These are phyloP conservation scores for Flaveria bidentis DNA, from an alignment of 129 eudicot genomes.

Conservation along the genomic window DNA sequence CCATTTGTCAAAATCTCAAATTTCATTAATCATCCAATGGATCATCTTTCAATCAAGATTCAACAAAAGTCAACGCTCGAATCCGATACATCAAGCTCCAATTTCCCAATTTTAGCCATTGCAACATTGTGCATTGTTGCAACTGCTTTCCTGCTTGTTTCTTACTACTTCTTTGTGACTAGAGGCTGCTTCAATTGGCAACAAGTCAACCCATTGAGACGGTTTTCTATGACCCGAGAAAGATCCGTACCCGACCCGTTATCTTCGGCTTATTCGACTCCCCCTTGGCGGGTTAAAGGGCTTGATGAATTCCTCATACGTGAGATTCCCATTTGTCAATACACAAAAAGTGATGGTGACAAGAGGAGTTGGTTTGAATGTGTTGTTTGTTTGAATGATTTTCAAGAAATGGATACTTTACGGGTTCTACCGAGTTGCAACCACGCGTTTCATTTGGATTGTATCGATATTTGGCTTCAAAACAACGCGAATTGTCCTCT, in stretches of 20 bases:
- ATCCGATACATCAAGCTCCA: conserved; percentile 40
- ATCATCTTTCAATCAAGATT: conserved; percentile 40
- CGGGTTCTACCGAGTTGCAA: conserved; percentile 73
- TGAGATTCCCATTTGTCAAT: conserved; percentile 71
- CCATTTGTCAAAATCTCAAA: conserved; percentile 17
- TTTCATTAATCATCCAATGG: conserved; percentile 32
- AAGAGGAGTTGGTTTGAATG: conserved; percentile 53
- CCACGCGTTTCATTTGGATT: conserved; percentile 84
- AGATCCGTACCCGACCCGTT: conserved; percentile 43
- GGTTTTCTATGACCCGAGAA: conserved; percentile 42
- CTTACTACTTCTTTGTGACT: conserved; percentile 69
- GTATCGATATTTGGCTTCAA: conserved; percentile 92
- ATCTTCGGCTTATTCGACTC: conserved; percentile 56
- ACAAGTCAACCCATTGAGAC: conserved; percentile 57
- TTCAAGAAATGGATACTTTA: conserved; percentile 64
- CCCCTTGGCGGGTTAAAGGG: conserved; percentile 63
- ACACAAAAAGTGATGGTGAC: conserved; percentile 35
- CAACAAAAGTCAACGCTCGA: conserved; percentile 35
- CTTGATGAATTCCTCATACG: conserved; percentile 68
- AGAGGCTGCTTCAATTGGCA: conserved; percentile 78
- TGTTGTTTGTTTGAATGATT: conserved; percentile 83
- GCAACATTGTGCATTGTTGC: conserved; percentile 66
- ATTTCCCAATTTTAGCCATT: conserved; percentile 70
- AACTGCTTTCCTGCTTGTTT: conserved; percentile 62
- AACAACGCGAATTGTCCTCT: conserved; percentile 88